Conservation (phyloP, 2,329 filamentous ascomycete genomes). For the Lasiodiplodia sp. region DNA sequence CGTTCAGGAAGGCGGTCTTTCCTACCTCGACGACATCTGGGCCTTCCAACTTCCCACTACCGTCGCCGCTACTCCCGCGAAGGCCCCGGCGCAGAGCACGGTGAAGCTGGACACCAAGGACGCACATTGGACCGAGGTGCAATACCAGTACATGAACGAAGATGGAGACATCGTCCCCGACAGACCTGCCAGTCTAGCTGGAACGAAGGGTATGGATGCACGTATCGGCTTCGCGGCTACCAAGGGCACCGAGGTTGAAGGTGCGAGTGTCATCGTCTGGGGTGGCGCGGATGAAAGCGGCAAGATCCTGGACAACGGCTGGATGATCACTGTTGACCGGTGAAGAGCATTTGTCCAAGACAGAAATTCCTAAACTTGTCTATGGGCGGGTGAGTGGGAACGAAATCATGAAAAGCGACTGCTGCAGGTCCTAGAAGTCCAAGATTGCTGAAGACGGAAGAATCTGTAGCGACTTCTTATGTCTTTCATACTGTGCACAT, state of each 20-base stretch:
- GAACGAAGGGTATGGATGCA: conserved; percentile 52
- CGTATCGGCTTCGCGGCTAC: conserved; percentile 49
- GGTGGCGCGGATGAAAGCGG: conserved; percentile 58
- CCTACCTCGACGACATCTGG: conserved; percentile 56
- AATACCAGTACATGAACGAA: conserved; percentile 55
- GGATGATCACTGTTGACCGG: conserved; percentile 48
- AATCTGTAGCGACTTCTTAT: background rate
- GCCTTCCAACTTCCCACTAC: conserved; percentile 60
- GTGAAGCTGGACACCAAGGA: conserved; percentile 57
- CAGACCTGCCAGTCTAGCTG: conserved; percentile 41
- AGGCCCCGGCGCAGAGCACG: conserved; percentile 57
- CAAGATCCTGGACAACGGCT: conserved; percentile 50
- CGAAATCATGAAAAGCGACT: conserved; percentile 14
- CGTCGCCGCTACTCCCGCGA: conserved; percentile 54
- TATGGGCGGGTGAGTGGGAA: conserved; percentile 16
- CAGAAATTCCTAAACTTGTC: background rate
- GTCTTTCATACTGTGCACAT: conserved; percentile 8
- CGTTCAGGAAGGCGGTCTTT: conserved; percentile 21
- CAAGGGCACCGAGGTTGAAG: conserved; percentile 54
- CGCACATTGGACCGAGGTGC: conserved; percentile 59
- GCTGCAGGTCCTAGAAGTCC: background rate
- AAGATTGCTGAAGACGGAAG: conserved; percentile 11
- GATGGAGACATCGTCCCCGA: conserved; percentile 53
- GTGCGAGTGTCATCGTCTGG: conserved; percentile 60
- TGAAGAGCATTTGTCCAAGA: background rate